These are phyloP conservation scores for Coccinonectria pachysandricola DNA, from an alignment of 2,329 filamentous ascomycete genomes.

Conservation along the genomic window DNA sequence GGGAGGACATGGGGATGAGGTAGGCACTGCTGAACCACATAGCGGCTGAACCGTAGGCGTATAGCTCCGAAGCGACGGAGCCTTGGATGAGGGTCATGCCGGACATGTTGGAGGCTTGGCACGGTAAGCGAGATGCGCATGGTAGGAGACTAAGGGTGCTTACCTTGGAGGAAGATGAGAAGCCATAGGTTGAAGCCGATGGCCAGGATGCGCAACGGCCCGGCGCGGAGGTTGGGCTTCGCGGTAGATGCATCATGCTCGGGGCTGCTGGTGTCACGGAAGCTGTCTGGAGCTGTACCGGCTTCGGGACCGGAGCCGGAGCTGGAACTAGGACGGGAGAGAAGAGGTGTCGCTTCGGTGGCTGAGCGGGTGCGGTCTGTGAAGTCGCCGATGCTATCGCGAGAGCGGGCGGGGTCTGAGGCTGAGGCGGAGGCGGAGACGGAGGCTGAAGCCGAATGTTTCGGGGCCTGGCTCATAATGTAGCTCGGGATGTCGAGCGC, in stretches of 20 bases:
- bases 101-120: slow-evolving; percentile 57
- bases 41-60: slow-evolving; percentile 59
- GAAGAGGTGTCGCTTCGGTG: slow-evolving; percentile 15
- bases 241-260: slow-evolving; percentile 1
- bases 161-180: slow-evolving; percentile 21
- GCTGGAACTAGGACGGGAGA: slow-evolving; percentile 5
- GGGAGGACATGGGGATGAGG: slow-evolving; percentile 49
- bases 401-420: too few species aligned
- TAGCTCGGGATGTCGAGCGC: too few species aligned
- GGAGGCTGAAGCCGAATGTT: too few species aligned
- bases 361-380: too few species aligned
- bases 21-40: slow-evolving; percentile 79
- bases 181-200: slow-evolving; percentile 29
- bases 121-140: slow-evolving; percentile 2
- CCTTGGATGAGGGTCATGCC: slow-evolving; percentile 76
- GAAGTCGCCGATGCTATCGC: too few species aligned
- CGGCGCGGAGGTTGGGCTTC: slow-evolving; percentile 13
- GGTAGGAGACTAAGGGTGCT: background rate
- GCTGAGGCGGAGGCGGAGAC: slow-evolving; percentile 1
- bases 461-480: too few species aligned
- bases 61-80: slow-evolving; percentile 61
- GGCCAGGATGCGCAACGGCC: slow-evolving; percentile 26
- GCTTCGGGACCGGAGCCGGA: slow-evolving; percentile 4
- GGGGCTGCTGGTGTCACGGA: too few species aligned
- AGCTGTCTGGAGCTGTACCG: too few species aligned